These are phyloP conservation scores for Conticribra guillardii DNA, from an alignment of 108 stramenopile genomes.

Conservation along the genomic window DNA sequence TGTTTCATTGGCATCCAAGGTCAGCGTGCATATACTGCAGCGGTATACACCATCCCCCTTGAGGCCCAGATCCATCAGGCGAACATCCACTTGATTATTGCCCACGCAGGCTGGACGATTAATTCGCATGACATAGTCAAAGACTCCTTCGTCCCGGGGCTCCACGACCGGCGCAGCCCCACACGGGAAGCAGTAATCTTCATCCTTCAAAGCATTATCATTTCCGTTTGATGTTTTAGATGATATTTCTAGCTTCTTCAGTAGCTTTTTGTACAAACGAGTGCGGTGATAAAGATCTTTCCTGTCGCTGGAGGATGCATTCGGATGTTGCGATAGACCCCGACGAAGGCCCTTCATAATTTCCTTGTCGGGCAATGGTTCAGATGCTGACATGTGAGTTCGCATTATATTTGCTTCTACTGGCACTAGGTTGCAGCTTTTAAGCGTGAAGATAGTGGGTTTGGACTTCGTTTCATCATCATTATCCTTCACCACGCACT, in stretches of 20 bases:
- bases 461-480: slow-evolving; percentile 9
- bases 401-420: slow-evolving; percentile 15
- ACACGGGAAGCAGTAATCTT: slow-evolving; percentile 26
- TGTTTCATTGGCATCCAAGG: slow-evolving; percentile 5
- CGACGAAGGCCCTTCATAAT: slow-evolving; percentile 15
- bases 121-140: slow-evolving; percentile 10
- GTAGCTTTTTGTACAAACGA: slow-evolving; percentile 10
- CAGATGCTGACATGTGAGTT: slow-evolving; percentile 10
- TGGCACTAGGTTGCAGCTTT: slow-evolving; percentile 13
- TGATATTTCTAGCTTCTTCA: slow-evolving; percentile 15
- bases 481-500: slow-evolving; percentile 2
- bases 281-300: slow-evolving; percentile 2
- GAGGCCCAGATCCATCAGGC: slow-evolving; percentile 27
- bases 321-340: slow-evolving; percentile 1
- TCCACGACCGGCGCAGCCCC: slow-evolving; percentile 1
- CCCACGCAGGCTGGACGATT: slow-evolving; percentile 14
- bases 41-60: slow-evolving; percentile 14
- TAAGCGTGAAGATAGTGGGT: too few relatives aligned
- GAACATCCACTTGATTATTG: slow-evolving; percentile 25
- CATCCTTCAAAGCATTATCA: slow-evolving; percentile 13
- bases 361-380: slow-evolving; percentile 11
- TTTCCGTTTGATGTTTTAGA: slow-evolving; percentile 8
- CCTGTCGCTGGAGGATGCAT: neutral
- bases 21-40: slow-evolving; percentile 14
- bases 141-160: neutral